A percentile compares a stretch with the other conserved stretches of the same genome.
Evolutionary conservation across 169 alveolate genomes (phyloP).

Genomic region (Ophryocystis elektroscirrha): DNA sequence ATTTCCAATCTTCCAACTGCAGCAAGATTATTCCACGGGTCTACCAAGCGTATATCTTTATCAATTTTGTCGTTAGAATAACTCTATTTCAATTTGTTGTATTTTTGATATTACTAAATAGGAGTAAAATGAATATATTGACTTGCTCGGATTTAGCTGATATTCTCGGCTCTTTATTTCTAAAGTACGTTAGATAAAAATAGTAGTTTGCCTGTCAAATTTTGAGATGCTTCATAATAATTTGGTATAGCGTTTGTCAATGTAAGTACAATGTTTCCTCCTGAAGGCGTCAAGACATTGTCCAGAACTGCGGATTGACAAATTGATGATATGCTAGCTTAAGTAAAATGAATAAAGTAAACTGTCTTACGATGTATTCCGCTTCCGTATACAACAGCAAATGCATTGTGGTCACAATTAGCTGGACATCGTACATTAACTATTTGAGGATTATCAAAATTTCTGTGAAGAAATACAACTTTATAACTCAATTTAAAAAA

Average conservation of each 20-base stretch:
- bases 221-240: slow-evolving; percentile 32
- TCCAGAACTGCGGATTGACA: slow-evolving; percentile 58
- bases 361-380: slow-evolving; percentile 33
- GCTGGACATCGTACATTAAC: slow-evolving; percentile 30
- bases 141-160: slow-evolving; percentile 8
- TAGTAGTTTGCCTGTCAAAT: slow-evolving; percentile 22
- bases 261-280: slow-evolving; percentile 52
- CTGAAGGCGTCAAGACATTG: slow-evolving; percentile 47
- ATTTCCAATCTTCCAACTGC: slow-evolving; percentile 52
- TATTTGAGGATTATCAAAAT: background rate
- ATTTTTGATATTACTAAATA: slow-evolving; percentile 16
- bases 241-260: slow-evolving; percentile 34
- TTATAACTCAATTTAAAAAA: background rate
- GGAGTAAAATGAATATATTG: slow-evolving; percentile 24
- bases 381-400: slow-evolving; percentile 22
- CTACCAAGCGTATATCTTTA: slow-evolving; percentile 55
- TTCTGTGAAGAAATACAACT: background rate
- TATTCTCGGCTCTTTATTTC: slow-evolving; percentile 12
- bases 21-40: slow-evolving; percentile 38
- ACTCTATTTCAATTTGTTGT: slow-evolving; percentile 24
- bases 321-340: slow-evolving; percentile 54
- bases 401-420: slow-evolving; percentile 27
- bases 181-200: slow-evolving; percentile 24
- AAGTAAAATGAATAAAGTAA: too few species aligned
- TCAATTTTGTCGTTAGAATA: slow-evolving; percentile 54